Evolutionary conservation across 1,284 basidiomycete genomes (phyloP).

Genomic region (Ceraceosorus guamensis): DNA sequence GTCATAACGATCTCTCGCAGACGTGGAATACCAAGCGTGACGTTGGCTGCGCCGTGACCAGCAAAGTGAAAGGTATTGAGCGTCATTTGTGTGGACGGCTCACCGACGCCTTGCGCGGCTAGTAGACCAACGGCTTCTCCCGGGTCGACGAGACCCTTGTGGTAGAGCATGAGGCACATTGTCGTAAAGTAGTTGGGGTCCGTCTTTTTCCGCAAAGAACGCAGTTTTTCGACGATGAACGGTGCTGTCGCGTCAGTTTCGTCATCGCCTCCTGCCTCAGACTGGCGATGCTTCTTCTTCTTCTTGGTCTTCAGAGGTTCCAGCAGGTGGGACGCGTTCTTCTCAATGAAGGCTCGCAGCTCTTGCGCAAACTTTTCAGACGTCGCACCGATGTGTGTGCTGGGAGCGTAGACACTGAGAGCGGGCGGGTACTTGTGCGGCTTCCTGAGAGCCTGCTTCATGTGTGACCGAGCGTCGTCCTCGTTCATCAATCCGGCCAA

Average conservation of each 20-base stretch:
- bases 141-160: conserved; percentile 69
- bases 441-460: conserved; percentile 83
- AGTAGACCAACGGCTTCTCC: conserved; percentile 95
- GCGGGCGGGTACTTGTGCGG: conserved; percentile 69
- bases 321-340: conserved; percentile 70
- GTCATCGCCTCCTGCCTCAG: conserved; percentile 33
- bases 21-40: conserved; percentile 97
- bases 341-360: conserved; percentile 70
- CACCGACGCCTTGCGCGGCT: conserved; percentile 98
- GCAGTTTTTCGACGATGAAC: conserved; percentile 43
- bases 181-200: conserved; percentile 38
- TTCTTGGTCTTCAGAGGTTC: conserved; percentile 49
- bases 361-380: conserved; percentile 85
- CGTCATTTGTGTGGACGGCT: conserved; percentile 99
- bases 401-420: conserved; percentile 71
- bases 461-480: conserved; percentile 64
- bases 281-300: conserved; percentile 54
- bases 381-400: conserved; percentile 75
- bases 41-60: conserved; percentile 98
- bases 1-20: conserved; percentile 99
- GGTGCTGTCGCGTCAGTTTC: conserved; percentile 15
- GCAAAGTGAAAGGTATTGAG: conserved; percentile 97
- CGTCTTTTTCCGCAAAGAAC: conserved; percentile 52
- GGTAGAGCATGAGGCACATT: conserved; percentile 46
- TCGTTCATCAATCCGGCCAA: conserved; percentile 62